Conservation (phyloP, 2,329 filamentous ascomycete species). For the Exophiala sp. region DNA sequence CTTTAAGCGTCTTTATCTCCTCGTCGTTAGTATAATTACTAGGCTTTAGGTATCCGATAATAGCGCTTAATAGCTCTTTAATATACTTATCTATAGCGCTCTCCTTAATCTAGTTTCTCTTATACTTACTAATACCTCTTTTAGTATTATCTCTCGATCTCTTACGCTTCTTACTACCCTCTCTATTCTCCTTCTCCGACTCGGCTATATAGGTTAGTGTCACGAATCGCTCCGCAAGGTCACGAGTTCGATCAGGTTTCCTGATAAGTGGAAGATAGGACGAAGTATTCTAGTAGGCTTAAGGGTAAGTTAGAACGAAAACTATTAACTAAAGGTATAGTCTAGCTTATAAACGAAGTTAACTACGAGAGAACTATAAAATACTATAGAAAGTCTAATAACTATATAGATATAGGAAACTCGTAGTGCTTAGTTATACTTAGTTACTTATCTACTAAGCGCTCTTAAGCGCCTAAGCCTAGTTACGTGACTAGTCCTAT, state of each 20-base stretch:
- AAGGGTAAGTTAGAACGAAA: neutral
- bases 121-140: no score
- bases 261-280: neutral
- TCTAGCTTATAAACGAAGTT: neutral
- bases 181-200: no score
- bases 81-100: no score
- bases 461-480: neutral
- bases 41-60: no score
- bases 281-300: neutral
- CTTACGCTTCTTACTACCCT: no score
- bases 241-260: neutral
- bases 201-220: no score
- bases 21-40: no score
- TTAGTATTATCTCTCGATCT: no score
- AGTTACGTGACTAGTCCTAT: neutral
- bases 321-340: neutral
- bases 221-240: neutral
- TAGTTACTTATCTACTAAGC: neutral
- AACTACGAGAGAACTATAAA: constrained; percentile 1
- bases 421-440: neutral
- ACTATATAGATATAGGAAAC: neutral
- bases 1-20: no score
- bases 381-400: neutral
- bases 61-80: no score
- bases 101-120: no score